phyloP scores from a whole-genome alignment of 2,329 filamentous ascomycete species.

The Sporothrix schenckii region DNA sequence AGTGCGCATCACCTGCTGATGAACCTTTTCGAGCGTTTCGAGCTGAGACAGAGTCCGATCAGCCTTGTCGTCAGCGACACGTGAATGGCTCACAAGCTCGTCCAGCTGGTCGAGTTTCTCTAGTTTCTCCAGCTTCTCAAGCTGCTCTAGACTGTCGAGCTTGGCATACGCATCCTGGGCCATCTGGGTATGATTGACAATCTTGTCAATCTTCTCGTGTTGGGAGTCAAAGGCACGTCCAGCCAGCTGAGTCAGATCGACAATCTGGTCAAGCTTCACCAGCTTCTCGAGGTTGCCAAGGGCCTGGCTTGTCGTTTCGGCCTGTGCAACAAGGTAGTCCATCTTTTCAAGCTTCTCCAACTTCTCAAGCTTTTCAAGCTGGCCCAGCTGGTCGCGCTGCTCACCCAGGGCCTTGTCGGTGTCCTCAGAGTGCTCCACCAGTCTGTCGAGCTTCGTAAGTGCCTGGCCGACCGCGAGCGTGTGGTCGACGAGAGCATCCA shows the following conservation, averaged over 20 bases:
- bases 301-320: conserved; percentile 68
- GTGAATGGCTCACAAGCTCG: conserved; percentile 62
- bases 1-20: conserved; percentile 81
- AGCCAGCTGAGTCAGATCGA: conserved; percentile 30
- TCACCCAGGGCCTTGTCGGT: conserved; percentile 29
- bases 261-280: conserved; percentile 34
- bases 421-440: conserved; percentile 35
- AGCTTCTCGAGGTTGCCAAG: conserved; percentile 49
- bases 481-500: conserved; percentile 69
- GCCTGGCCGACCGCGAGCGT: conserved; percentile 31
- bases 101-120: conserved; percentile 62
- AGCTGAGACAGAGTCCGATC: conserved; percentile 74
- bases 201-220: conserved; percentile 33
- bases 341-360: conserved; percentile 31
- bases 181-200: conserved; percentile 29
- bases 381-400: conserved; percentile 23
- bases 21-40: conserved; percentile 83
- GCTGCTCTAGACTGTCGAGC: conserved; percentile 37
- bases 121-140: conserved; percentile 57
- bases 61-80: conserved; percentile 51
- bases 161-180: conserved; percentile 23
- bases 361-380: conserved; percentile 31
- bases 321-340: conserved; percentile 62
- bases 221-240: conserved; percentile 34
- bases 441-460: conserved; percentile 32